Conservation (phyloP, 805 yeast genomes). For the Kluyveromyces wickerhamii region DNA sequence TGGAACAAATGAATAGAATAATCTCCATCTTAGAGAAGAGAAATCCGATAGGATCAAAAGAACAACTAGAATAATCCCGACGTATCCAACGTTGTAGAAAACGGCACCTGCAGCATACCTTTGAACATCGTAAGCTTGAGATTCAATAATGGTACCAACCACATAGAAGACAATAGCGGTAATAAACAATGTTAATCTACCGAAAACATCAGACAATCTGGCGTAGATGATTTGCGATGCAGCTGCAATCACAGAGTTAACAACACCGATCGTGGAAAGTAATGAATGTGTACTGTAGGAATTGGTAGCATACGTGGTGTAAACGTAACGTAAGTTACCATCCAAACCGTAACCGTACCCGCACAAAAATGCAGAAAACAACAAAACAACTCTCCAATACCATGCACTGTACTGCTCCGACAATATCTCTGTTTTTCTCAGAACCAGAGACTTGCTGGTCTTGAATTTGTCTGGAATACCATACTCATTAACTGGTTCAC, state of each 20-base stretch:
- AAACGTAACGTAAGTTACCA: constrained; percentile 39
- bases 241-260: constrained; percentile 53
- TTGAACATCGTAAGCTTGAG: constrained; percentile 49
- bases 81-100: constrained; percentile 42
- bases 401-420: constrained; percentile 36
- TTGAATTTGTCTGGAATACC: constrained; percentile 11
- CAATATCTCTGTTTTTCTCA: constrained; percentile 42
- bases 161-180: constrained; percentile 47
- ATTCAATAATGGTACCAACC: constrained; percentile 57
- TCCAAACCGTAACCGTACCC: constrained; percentile 51
- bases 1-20: constrained; percentile 46
- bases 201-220: constrained; percentile 57
- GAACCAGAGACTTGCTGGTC: constrained; percentile 34
- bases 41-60: constrained; percentile 49
- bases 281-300: constrained; percentile 48
- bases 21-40: constrained; percentile 53
- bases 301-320: constrained; percentile 46
- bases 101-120: constrained; percentile 61
- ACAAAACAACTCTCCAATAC: constrained; percentile 30
- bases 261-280: constrained; percentile 50
- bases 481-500: constrained; percentile 8
- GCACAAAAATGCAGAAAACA: constrained; percentile 39
- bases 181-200: constrained; percentile 47
- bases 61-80: constrained; percentile 48
- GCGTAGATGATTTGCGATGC: constrained; percentile 61